A percentile compares a stretch with the other conserved stretches of the same genome.
Evolutionary conservation across 2,329 filamentous ascomycete genomes (phyloP).

Genomic region (Acrocalymma vagum): DNA sequence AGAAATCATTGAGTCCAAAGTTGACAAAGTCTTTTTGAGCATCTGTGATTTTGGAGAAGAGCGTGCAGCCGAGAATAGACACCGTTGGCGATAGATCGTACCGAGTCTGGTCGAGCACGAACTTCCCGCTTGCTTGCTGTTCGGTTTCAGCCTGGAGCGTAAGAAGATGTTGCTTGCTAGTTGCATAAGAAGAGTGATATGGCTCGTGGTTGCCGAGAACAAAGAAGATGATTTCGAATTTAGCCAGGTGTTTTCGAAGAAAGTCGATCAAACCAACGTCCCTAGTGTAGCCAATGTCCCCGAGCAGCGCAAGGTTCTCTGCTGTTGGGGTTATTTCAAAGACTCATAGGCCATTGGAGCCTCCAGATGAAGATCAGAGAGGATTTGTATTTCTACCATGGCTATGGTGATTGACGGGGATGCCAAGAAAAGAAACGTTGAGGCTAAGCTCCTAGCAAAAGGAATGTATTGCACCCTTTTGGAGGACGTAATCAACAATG

Average conservation of each 20-base stretch:
- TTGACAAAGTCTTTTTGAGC: constrained; percentile 50
- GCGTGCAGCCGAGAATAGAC: constrained; percentile 56
- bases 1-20: constrained; percentile 61
- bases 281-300: constrained; percentile 16
- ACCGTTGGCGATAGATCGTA: constrained; percentile 48
- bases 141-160: constrained; percentile 1
- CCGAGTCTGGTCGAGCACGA: constrained; percentile 49
- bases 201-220: constrained; percentile 25
- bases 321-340: constrained; percentile 6
- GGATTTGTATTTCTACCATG: constrained; percentile 12
- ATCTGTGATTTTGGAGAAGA: constrained; percentile 59
- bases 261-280: constrained; percentile 17
- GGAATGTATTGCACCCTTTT: no score
- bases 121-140: constrained; percentile 17
- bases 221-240: constrained; percentile 18
- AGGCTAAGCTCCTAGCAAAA: neutral
- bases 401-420: constrained; percentile 1
- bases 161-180: constrained; percentile 16
- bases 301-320: constrained; percentile 20
- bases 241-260: constrained; percentile 13
- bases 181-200: constrained; percentile 16
- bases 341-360: constrained; percentile 10
- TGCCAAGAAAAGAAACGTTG: constrained; percentile 1
- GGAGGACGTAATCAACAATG: no score
- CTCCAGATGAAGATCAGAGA: constrained; percentile 25